Conservation (phyloP, 2,329 filamentous ascomycete species). For the Periconia macrospinosa region DNA sequence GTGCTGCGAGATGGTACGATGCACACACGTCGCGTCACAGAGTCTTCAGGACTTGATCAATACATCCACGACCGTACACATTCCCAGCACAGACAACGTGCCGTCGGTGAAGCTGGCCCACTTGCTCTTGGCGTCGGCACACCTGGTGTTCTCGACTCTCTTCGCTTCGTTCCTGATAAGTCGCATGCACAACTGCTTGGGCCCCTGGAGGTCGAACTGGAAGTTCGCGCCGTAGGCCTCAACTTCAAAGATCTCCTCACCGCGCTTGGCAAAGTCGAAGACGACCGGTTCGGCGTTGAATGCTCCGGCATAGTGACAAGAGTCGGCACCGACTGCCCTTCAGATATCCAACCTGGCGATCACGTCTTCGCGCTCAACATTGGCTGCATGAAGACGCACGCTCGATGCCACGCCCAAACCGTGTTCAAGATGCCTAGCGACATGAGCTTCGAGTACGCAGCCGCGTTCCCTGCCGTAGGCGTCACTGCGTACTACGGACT, state of each 20-base stretch:
- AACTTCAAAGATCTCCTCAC: conserved; percentile 17
- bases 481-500: conserved; percentile 19
- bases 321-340: conserved; percentile 2
- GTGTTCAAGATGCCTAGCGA: neutral
- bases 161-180: conserved; percentile 6
- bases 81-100: too few species aligned
- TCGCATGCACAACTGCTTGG: conserved; percentile 1
- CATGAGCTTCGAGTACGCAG: conserved; percentile 11
- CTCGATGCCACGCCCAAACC: neutral
- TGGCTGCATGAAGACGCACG: neutral
- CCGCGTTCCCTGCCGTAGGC: neutral
- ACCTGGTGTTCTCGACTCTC: conserved; percentile 10
- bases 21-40: too few species aligned
- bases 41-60: too few species aligned
- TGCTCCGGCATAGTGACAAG: conserved; percentile 6
- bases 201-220: conserved; percentile 9
- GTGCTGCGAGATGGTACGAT: too few species aligned
- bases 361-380: neutral
- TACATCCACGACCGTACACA: too few species aligned
- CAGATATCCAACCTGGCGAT: conserved; percentile 7
- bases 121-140: neutral
- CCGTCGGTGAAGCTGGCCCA: too few species aligned
- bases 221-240: conserved; percentile 7
- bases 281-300: conserved; percentile 4
- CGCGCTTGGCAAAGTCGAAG: conserved; percentile 29